Conservation (phyloP, 2,329 filamentous ascomycete species). For the Botrytis fabae region DNA sequence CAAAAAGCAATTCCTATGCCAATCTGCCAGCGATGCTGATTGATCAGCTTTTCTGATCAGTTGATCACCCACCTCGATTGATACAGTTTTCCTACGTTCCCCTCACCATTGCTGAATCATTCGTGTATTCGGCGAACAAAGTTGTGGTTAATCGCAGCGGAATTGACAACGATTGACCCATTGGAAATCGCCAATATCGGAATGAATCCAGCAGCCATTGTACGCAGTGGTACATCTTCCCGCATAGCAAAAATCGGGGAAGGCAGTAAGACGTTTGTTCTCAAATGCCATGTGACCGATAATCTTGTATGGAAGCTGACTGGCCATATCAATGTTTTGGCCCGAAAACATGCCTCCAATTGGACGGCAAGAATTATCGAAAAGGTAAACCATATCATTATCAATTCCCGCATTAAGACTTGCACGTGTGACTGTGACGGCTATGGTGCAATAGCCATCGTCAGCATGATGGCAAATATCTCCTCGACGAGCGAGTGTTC, state of each 20-base stretch:
- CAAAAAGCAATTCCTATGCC: background rate
- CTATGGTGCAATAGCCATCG: background rate
- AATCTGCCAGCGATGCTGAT: background rate
- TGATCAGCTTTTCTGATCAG: background rate
- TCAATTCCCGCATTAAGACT: rapidly evolving
- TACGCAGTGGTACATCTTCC: background rate
- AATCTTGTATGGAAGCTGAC: constrained; percentile 15
- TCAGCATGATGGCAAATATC: background rate
- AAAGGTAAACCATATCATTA: background rate
- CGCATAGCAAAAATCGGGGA: background rate
- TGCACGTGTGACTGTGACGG: background rate
- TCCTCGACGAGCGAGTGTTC: background rate
- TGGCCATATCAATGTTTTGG: background rate
- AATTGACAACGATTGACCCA: background rate
- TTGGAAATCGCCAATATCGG: background rate
- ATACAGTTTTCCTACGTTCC: background rate
- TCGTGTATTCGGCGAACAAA: background rate
- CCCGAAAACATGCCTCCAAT: background rate
- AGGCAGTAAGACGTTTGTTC: background rate
- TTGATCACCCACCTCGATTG: background rate
- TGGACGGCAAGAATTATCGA: background rate
- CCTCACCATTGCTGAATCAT: background rate
- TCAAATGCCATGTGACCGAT: background rate
- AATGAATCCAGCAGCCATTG: background rate
- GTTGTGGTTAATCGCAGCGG: background rate